Evolutionary conservation across 1,284 basidiomycete genomes (phyloP).

Genomic region (Malassezia dermatis): DNA sequence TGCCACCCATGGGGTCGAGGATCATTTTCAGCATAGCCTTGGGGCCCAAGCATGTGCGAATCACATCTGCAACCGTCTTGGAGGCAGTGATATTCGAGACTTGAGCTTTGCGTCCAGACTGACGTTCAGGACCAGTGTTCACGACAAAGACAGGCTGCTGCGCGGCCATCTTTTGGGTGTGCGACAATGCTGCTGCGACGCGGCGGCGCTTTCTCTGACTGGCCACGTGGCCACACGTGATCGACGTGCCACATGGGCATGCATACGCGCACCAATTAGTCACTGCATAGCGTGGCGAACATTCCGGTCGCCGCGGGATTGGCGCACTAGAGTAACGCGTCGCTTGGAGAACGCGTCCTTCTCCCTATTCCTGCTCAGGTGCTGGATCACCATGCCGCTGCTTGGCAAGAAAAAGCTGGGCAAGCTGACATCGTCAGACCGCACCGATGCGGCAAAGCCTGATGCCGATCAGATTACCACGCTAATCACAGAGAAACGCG

Average conservation of each 20-base stretch:
- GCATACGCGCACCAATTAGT: background rate
- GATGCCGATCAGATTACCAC: background rate
- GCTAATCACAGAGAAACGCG: background rate
- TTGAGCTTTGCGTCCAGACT: constrained; percentile 88
- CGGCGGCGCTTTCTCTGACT: background rate
- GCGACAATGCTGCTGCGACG: background rate
- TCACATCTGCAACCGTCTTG: constrained; percentile 99
- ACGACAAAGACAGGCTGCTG: constrained; percentile 47
- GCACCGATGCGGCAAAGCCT: background rate
- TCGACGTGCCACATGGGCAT: background rate
- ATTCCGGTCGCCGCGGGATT: background rate
- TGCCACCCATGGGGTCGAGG: constrained; percentile 56
- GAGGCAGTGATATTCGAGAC: constrained; percentile 94
- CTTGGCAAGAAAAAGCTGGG: background rate
- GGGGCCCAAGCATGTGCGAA: constrained; percentile 89
- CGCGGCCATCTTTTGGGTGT: constrained; percentile 27
- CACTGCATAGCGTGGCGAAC: background rate
- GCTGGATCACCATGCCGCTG: background rate
- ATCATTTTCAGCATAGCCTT: constrained; percentile 99
- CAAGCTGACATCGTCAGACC: background rate
- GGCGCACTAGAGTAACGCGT: background rate
- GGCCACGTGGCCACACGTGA: background rate
- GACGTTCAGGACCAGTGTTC: constrained; percentile 79
- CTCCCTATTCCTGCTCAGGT: background rate
- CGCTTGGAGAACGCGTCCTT: background rate